These are phyloP conservation scores for Corinectria fuckeliana DNA, from an alignment of 2,329 filamentous ascomycete species.

Conservation along the genomic window DNA sequence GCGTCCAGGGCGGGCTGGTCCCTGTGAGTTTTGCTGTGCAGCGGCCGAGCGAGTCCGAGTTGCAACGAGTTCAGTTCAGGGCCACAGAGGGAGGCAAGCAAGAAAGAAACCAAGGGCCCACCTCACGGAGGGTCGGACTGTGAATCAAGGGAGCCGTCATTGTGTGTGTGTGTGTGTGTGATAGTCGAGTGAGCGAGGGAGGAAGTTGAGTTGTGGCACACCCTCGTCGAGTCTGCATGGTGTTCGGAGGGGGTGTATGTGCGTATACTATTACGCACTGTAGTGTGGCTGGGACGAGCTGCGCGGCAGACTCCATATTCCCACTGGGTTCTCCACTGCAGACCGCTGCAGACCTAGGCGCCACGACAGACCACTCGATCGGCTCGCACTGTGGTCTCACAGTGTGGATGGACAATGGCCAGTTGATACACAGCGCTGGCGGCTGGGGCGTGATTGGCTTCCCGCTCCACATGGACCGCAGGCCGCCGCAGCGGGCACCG, in stretches of 20 bases:
- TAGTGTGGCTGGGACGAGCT: slow-evolving; percentile 3
- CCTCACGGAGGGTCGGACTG: slow-evolving; percentile 2
- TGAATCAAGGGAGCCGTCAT: slow-evolving; percentile 2
- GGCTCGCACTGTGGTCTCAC: slow-evolving; percentile 10
- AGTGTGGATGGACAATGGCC: slow-evolving; percentile 11
- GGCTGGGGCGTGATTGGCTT: slow-evolving; percentile 29
- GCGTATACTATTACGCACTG: neutral
- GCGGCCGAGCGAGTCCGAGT: slow-evolving; percentile 13
- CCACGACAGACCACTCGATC: neutral
- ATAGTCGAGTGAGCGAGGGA: neutral
- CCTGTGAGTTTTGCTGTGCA: slow-evolving; percentile 24
- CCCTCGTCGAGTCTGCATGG: neutral
- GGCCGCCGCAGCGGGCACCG: slow-evolving; percentile 27
- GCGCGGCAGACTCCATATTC: neutral
- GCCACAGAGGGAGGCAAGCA: no score
- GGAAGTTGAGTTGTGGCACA: neutral
- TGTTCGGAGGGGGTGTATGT: slow-evolving; percentile 1
- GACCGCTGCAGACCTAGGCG: slow-evolving; percentile 2
- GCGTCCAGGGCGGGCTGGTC: slow-evolving; percentile 32
- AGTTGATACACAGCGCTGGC: slow-evolving; percentile 10
- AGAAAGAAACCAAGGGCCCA: slow-evolving; percentile 7
- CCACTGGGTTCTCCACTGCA: slow-evolving; percentile 4
- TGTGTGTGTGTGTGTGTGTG: slow-evolving; percentile 2
- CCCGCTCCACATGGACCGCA: slow-evolving; percentile 29
- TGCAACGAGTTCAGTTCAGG: slow-evolving; percentile 8